A percentile compares a stretch with the other conserved stretches of the same genome.
These are phyloP conservation scores for Lenwebbia sp. DNA, from an alignment of 345 rosid genomes.

Conservation along the genomic window DNA sequence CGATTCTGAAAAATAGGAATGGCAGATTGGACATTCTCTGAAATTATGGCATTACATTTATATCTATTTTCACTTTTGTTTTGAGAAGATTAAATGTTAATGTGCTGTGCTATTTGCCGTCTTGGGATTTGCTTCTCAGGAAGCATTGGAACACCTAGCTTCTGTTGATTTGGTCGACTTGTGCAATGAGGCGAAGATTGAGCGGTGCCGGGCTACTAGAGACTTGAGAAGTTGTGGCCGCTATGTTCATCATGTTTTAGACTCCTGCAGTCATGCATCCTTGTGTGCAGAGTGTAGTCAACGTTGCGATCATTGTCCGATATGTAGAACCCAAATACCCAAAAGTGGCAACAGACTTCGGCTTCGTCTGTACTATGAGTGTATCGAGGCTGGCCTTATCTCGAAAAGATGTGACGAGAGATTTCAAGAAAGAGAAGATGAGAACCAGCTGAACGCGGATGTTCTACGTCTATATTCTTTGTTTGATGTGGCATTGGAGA, in stretches of 20 bases:
- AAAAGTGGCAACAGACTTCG: slow-evolving; percentile 28
- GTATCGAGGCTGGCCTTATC: slow-evolving; percentile 77
- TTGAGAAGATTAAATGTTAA: background rate
- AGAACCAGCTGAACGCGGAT: slow-evolving; percentile 47
- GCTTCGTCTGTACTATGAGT: slow-evolving; percentile 72
- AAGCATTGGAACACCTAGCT: slow-evolving; percentile 77
- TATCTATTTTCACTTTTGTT: background rate
- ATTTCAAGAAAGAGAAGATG: slow-evolving; percentile 49
- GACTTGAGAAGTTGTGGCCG: slow-evolving; percentile 87
- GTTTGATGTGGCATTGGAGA: slow-evolving; percentile 84
- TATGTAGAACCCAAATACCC: slow-evolving; percentile 54
- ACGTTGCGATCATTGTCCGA: slow-evolving; percentile 79
- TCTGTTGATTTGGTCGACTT: slow-evolving; percentile 61
- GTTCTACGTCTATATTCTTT: slow-evolving; percentile 81
- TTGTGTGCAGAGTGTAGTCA: slow-evolving; percentile 79
- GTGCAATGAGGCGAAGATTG: slow-evolving; percentile 78
- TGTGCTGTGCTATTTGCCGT: background rate
- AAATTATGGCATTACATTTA: background rate
- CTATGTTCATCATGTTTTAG: slow-evolving; percentile 52
- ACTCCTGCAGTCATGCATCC: slow-evolving; percentile 87
- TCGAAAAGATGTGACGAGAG: slow-evolving; percentile 41
- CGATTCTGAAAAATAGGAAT: background rate
- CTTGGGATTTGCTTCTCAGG: slow-evolving; percentile 38
- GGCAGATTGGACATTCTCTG: background rate
- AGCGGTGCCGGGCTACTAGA: slow-evolving; percentile 87